Conservation (phyloP, 148 eudicot species). For the Cornus controversa region DNA sequence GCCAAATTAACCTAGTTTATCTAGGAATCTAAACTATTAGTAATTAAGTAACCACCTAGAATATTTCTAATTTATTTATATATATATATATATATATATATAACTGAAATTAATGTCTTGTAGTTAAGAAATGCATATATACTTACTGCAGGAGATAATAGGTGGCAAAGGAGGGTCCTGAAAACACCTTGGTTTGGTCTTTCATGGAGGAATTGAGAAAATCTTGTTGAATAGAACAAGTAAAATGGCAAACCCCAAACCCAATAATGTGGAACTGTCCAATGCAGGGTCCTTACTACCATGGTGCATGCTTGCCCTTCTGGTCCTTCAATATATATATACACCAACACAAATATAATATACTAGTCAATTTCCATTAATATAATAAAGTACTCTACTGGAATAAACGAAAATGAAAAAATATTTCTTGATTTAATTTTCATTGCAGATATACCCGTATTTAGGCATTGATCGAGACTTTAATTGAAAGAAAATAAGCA, state of each 20-base stretch:
- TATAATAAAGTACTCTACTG: too few species aligned
- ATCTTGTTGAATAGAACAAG: constrained; percentile 88
- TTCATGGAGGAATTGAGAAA: constrained; percentile 80
- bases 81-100: too few species aligned
- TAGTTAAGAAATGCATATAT: background rate
- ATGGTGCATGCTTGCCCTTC: constrained; percentile 83
- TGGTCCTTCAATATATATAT: constrained; percentile 33
- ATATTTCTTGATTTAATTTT: too few species aligned
- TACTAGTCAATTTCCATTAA: background rate
- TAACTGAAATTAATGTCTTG: too few species aligned
- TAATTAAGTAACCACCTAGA: too few species aligned
- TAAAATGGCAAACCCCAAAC: constrained; percentile 96
- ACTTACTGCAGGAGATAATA: constrained; percentile 61
- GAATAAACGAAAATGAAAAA: too few species aligned
- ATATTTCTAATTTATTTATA: too few species aligned
- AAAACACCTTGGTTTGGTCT: constrained; percentile 68
- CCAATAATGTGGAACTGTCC: constrained; percentile 93
- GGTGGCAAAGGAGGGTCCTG: constrained; percentile 46
- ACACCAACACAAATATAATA: background rate
- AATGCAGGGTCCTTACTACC: constrained; percentile 85
- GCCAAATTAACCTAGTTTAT: too few species aligned
- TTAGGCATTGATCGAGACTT: too few species aligned
- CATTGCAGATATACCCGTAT: too few species aligned
- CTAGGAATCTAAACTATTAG: too few species aligned
- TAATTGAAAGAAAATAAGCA: too few species aligned